A percentile compares a stretch with the other conserved stretches of the same genome.
These are phyloP conservation scores for Martiniozyma abietophila DNA, from an alignment of 805 yeast species.

Conservation along the genomic window DNA sequence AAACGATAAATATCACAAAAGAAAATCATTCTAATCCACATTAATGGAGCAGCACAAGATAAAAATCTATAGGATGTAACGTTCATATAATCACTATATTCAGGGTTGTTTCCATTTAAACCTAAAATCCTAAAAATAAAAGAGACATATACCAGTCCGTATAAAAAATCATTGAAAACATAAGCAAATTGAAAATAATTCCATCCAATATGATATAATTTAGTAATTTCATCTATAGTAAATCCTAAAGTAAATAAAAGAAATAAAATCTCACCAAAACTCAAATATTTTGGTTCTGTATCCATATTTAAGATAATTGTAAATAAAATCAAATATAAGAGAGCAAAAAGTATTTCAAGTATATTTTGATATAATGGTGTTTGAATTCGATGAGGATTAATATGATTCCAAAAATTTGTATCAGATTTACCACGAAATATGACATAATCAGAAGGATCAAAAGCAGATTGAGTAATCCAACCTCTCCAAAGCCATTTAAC, in stretches of 20 bases:
- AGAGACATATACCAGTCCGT: slow-evolving; percentile 42
- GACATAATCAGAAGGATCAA: slow-evolving; percentile 61
- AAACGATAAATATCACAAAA: slow-evolving; percentile 72
- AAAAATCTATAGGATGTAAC: slow-evolving; percentile 51
- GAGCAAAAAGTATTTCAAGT: slow-evolving; percentile 57
- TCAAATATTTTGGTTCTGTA: slow-evolving; percentile 29
- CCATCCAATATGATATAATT: slow-evolving; percentile 68
- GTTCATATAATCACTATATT: slow-evolving; percentile 17
- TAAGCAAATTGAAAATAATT: slow-evolving; percentile 71
- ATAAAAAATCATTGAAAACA: slow-evolving; percentile 66
- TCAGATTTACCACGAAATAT: slow-evolving; percentile 53
- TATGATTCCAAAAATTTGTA: slow-evolving; percentile 49
- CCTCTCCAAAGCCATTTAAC: slow-evolving; percentile 90
- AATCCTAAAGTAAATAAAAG: slow-evolving; percentile 61
- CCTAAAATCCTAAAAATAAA: slow-evolving; percentile 46
- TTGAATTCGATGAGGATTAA: slow-evolving; percentile 74
- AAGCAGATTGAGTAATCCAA: slow-evolving; percentile 72
- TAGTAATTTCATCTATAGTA: slow-evolving; percentile 56
- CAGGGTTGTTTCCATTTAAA: slow-evolving; percentile 20
- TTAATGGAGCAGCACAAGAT: slow-evolving; percentile 75
- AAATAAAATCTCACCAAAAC: slow-evolving; percentile 44
- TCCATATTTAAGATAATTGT: slow-evolving; percentile 57
- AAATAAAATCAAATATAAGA: slow-evolving; percentile 52
- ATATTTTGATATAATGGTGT: slow-evolving; percentile 78
- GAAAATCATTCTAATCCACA: slow-evolving; percentile 74